Evolutionary conservation across 495 filamentous ascomycete genomes (phyloP).

Genomic region (Daldinia childiae): DNA sequence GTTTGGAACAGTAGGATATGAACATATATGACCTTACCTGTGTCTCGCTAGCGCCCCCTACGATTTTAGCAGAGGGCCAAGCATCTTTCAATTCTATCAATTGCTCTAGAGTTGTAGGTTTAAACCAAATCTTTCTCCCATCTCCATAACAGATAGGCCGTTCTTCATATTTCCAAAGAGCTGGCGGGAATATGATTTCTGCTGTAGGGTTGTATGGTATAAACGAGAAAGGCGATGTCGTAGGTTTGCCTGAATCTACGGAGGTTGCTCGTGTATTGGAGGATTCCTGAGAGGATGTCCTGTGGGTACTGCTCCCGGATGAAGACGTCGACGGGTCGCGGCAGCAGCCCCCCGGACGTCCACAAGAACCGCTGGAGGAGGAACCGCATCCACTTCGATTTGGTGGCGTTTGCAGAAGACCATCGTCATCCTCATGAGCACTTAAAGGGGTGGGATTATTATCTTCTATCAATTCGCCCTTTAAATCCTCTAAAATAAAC

Average conservation of each 20-base stretch:
- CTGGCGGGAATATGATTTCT: constrained; percentile 84
- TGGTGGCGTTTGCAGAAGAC: constrained; percentile 52
- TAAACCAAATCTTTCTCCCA: constrained; percentile 83
- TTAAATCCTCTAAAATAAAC: constrained; percentile 60
- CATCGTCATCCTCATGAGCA: constrained; percentile 51
- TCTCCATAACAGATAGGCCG: constrained; percentile 80
- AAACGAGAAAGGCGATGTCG: constrained; percentile 71
- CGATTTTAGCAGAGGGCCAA: constrained; percentile 82
- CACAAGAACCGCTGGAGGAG: constrained; percentile 47
- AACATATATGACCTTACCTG: constrained; percentile 53
- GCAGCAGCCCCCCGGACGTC: constrained; percentile 59
- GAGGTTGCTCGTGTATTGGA: constrained; percentile 24
- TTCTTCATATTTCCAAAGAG: constrained; percentile 73
- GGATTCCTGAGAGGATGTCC: constrained; percentile 25
- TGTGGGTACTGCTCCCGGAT: constrained; percentile 12
- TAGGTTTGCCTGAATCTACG: constrained; percentile 51
- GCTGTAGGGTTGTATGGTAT: constrained; percentile 83
- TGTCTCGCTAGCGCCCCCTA: constrained; percentile 86
- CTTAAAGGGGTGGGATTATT: constrained; percentile 62
- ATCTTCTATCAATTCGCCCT: constrained; percentile 51
- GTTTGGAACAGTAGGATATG: background rate
- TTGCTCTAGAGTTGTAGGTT: constrained; percentile 79
- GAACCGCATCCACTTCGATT: constrained; percentile 64
- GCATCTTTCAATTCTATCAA: constrained; percentile 79
- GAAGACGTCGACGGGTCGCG: constrained; percentile 46